Evolutionary conservation across 1,284 basidiomycete species (phyloP).

Genomic region (Apiotrichum siamense): DNA sequence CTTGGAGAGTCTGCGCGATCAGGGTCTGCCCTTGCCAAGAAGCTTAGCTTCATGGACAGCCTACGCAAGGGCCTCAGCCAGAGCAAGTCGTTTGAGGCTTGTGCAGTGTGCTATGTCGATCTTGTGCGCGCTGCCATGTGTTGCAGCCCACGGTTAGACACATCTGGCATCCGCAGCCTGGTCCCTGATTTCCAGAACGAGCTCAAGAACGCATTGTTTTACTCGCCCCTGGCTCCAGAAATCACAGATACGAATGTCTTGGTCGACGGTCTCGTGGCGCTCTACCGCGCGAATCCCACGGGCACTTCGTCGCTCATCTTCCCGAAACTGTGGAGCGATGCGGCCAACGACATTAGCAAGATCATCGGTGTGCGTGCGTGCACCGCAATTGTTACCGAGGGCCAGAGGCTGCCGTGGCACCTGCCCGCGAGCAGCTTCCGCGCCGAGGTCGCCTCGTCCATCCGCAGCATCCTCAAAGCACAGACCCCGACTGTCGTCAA

Average conservation of each 20-base stretch:
- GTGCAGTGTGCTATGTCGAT: slow-evolving; percentile 65
- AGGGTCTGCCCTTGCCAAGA: slow-evolving; percentile 44
- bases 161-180: slow-evolving; percentile 58
- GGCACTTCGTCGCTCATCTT: slow-evolving; percentile 61
- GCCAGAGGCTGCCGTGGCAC: slow-evolving; percentile 32
- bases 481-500: slow-evolving; percentile 7
- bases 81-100: slow-evolving; percentile 35
- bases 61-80: slow-evolving; percentile 39
- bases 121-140: slow-evolving; percentile 72
- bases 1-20: slow-evolving; percentile 37
- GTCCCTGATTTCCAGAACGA: slow-evolving; percentile 71
- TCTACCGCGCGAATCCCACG: slow-evolving; percentile 63
- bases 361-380: slow-evolving; percentile 67
- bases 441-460: slow-evolving; percentile 18
- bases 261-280: slow-evolving; percentile 63
- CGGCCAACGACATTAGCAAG: slow-evolving; percentile 71
- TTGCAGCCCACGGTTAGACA: slow-evolving; percentile 54
- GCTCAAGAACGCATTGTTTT: slow-evolving; percentile 53
- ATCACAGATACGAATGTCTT: slow-evolving; percentile 74
- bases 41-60: slow-evolving; percentile 47
- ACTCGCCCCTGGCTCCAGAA: slow-evolving; percentile 30
- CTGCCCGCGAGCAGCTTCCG: slow-evolving; percentile 19
- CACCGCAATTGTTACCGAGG: slow-evolving; percentile 51
- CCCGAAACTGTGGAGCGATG: slow-evolving; percentile 63
- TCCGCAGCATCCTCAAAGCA: slow-evolving; percentile 30